Evolutionary conservation across 2,329 filamentous ascomycete species (phyloP), one percentile per base, ranked within the genome.

Genomic region (Colletotrichum neosansevieriae): DNA sequence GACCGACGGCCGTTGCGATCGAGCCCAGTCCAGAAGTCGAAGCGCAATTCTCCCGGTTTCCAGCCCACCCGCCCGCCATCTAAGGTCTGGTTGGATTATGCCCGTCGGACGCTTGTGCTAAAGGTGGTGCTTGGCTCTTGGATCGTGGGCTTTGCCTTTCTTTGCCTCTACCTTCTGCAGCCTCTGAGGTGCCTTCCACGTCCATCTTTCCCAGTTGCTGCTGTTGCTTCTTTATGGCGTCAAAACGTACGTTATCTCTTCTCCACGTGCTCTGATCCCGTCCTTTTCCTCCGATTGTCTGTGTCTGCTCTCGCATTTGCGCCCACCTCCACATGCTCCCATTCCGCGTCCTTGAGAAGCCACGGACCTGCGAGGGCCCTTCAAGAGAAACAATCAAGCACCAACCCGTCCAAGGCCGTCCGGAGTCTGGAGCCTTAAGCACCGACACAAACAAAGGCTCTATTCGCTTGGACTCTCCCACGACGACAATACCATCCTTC

Each of bases 171-270:
- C 49, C n/a, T 38, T n/a, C 29, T 60, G 58, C 47, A 40, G 45
- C 34, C 45, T 51, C 34, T 51, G 54, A 56, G 54, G 29, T 63
- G 50, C 49, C 60, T 60, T 40, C 51, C 40, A 61, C 49, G 45
- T 40, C 45, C 24, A 11, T 42, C 44, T 19, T 62, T 32, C 12
- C 36, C 44, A 5, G 12, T 49, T 58, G 47, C 47, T 49, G 60
- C 47, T 53, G 38, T 58, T 68, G 59, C 61, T 60, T 61, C 63
- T 68, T 69, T 71, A 72, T 70, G 71, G 71, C 64, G 70, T 70
- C 70, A 70, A 71, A 62, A 70, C 70, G 68, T 70, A 64, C 57
- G 70, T 71, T 58, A 32, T 6, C 11, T n/a, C 29, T 24, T 29
- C 53, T 34, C 34, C 24, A 58, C 34, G 36, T 42, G 64, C 49